Evolutionary conservation across 2,329 filamentous ascomycete genomes (phyloP).

Genomic region (Balansia obtecta): DNA sequence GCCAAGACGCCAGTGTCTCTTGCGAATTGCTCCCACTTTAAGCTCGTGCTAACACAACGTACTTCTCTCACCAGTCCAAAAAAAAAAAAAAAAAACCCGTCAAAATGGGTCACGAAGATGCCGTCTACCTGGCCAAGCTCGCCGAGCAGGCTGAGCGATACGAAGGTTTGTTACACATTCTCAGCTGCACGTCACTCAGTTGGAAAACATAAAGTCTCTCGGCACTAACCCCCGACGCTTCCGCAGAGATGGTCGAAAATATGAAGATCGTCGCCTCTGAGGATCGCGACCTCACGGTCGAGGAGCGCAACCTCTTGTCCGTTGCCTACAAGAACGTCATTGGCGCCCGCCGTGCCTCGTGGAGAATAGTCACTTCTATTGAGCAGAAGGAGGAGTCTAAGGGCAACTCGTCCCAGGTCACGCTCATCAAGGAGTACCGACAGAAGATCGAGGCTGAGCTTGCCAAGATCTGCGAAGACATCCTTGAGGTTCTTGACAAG

Average conservation of each 20-base stretch:
- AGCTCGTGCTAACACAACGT: constrained; percentile 1
- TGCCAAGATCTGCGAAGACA: constrained; percentile 94
- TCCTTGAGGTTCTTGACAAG: constrained; percentile 87
- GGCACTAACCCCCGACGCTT: constrained; percentile 14
- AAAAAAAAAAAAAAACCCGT: no score
- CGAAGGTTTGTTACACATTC: constrained; percentile 60
- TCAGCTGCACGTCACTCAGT: neutral
- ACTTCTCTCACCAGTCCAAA: neutral
- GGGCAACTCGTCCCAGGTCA: constrained; percentile 85
- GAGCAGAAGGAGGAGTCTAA: constrained; percentile 99
- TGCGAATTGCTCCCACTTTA: neutral
- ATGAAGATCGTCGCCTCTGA: constrained; percentile 97
- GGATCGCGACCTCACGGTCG: constrained; percentile 70
- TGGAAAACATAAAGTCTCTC: neutral
- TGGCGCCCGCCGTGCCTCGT: constrained; percentile 89
- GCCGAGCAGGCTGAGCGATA: constrained; percentile 99
- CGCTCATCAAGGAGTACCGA: constrained; percentile 94
- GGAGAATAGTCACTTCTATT: constrained; percentile 96
- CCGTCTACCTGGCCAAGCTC: constrained; percentile 98
- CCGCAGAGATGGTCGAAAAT: constrained; percentile 95
- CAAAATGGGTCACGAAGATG: constrained; percentile 98
- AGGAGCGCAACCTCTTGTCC: constrained; percentile 94
- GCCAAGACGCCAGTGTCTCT: neutral
- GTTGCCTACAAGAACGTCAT: constrained; percentile 99
- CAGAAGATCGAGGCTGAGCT: constrained; percentile 97